phyloP scores from a whole-genome alignment of 345 rosid species.

The Populus nigra region DNA sequence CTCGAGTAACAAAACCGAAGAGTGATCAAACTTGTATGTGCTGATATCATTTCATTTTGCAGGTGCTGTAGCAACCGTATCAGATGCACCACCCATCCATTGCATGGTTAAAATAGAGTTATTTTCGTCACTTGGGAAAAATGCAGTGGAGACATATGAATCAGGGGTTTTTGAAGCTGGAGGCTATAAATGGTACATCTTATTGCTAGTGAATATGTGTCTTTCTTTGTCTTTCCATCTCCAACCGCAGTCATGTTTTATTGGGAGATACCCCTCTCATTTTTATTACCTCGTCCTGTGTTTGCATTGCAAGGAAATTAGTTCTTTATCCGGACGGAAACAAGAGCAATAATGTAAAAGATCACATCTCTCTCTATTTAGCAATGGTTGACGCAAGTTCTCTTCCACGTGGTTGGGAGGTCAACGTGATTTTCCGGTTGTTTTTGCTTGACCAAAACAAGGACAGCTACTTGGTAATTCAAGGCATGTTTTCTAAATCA shows the following conservation, averaged over 20 bases:
- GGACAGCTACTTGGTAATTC: constrained; percentile 30
- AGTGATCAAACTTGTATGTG: not conserved
- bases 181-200: constrained; percentile 63
- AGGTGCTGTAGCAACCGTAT: constrained; percentile 38
- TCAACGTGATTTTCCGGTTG: constrained; percentile 41
- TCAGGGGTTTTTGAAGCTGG: constrained; percentile 61
- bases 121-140: constrained; percentile 44
- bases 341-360: constrained; percentile 50
- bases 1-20: too few species aligned
- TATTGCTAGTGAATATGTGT: not conserved
- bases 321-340: constrained; percentile 64
- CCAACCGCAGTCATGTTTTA: not conserved
- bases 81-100: constrained; percentile 53
- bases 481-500: constrained; percentile 24
- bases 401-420: constrained; percentile 48
- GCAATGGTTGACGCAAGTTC: constrained; percentile 44
- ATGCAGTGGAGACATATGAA: constrained; percentile 51
- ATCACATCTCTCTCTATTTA: constrained; percentile 52
- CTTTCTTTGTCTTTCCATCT: not conserved
- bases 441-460: constrained; percentile 48
- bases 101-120: constrained; percentile 47
- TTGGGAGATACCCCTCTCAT: not conserved
- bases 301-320: constrained; percentile 44
- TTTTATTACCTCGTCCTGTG: not conserved
- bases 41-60: constrained; percentile 8